Base-by-base conservation (phyloP, 108 stramenopile species). In the Stephanodiscus minutulus region DNA sequence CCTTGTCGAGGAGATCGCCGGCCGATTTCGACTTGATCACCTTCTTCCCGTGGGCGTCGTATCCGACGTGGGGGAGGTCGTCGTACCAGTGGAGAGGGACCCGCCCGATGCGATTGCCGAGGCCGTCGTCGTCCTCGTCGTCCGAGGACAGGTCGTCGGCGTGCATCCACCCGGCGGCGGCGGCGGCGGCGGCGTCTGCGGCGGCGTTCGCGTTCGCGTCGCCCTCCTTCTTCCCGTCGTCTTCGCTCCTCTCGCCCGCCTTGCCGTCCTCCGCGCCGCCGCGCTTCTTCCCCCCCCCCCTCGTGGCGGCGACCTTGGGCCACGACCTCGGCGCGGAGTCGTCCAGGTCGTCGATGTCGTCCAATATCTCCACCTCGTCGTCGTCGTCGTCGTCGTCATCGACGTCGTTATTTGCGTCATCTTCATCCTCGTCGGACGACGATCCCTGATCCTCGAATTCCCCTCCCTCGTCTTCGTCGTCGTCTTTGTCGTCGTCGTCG, bases 51-150 rank as follows among this genome's bases (percentile, higher is more conserved):
- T 87, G 87, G 8, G 77, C 82, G 73, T 97, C 88, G 85, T 99
- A 99, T 18, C 99, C 99, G 49, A 98, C 87, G 74, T 98, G 98
- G 55, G 96, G 95, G 63, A 86, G 97, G 46, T 97, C 98, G 62
- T 96, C 95, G 64, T 97, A 96, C 99, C 99, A 99, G 61, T 99
- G 98, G 35, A 97, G 74, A 13, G 99, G 99, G 10, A 99, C 96
- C 54, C 95, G 78, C 36, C 98, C 98, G 46, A 97, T 97, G 20
- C 97, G 94, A 79, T 99, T 98, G 29, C 62, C 44, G 13, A 57
- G 74, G 9, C 94, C 95, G 8, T 90, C 88, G 22, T 79, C 92
- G 58, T 97, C 96, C 68, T 98, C 98, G 66, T 98, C 97, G 84
- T 99, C 99, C 8, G 93, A 95, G 17, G 96, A 97, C 54, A 98